These are phyloP conservation scores for Blastomyces percursus DNA, from an alignment of 2,329 filamentous ascomycete genomes.

Conservation along the genomic window DNA sequence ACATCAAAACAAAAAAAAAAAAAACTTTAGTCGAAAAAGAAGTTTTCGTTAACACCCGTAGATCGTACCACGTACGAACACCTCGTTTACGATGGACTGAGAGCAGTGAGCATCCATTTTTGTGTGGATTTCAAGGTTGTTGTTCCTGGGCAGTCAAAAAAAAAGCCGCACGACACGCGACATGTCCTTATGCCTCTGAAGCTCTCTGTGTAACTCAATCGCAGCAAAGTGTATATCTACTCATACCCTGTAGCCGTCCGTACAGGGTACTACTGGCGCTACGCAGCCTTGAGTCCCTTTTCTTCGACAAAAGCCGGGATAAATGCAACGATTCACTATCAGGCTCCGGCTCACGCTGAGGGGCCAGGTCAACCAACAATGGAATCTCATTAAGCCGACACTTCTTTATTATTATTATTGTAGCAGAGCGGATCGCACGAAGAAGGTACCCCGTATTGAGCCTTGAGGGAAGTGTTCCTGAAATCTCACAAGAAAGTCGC, in stretches of 20 bases:
- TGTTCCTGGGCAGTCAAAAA: background rate
- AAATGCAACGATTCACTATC: background rate
- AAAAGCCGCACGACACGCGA: background rate
- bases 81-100: background rate
- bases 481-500: background rate
- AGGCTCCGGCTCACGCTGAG: background rate
- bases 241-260: background rate
- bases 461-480: background rate
- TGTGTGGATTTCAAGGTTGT: background rate
- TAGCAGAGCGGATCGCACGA: background rate
- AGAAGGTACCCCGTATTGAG: background rate
- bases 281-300: background rate
- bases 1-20: background rate
- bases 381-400: background rate
- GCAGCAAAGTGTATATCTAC: background rate
- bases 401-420: background rate
- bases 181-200: background rate
- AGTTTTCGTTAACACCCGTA: background rate
- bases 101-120: background rate
- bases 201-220: background rate
- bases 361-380: background rate
- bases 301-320: conserved; percentile 2
- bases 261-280: background rate
- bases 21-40: background rate
- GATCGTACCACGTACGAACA: background rate